Conservation (phyloP, 306 rosid genomes). For the Arachis stenosperma region DNA sequence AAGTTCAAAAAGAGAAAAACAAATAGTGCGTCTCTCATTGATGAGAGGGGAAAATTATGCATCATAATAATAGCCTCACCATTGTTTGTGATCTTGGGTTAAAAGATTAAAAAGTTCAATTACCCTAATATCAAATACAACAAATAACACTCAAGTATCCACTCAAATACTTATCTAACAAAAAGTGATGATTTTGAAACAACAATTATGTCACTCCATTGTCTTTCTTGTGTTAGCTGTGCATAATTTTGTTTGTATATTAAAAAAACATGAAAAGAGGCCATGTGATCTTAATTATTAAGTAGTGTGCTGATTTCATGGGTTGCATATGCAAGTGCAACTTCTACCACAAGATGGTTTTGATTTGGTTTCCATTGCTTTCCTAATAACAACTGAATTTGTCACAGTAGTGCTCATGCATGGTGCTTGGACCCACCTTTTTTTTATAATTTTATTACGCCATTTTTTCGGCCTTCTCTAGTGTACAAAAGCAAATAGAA, state of each 20-base stretch:
- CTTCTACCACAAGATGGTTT: slow-evolving; percentile 38
- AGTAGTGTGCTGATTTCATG: slow-evolving; percentile 38
- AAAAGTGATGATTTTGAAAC: slow-evolving; percentile 68
- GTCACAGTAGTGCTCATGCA: slow-evolving; percentile 19
- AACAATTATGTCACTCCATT: slow-evolving; percentile 59
- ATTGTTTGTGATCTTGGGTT: slow-evolving; percentile 23
- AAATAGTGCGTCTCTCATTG: background rate
- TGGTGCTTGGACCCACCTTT: slow-evolving; percentile 28
- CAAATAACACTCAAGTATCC: slow-evolving; percentile 61
- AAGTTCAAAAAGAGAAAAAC: slow-evolving; percentile 39
- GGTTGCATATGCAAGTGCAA: slow-evolving; percentile 33
- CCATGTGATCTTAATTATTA: slow-evolving; percentile 42
- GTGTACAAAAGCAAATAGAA: background rate
- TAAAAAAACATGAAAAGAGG: slow-evolving; percentile 34
- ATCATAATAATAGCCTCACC: background rate
- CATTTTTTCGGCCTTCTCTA: background rate
- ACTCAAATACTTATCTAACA: slow-evolving; percentile 59
- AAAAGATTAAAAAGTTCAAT: slow-evolving; percentile 29
- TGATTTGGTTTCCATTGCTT: slow-evolving; percentile 8
- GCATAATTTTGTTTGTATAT: slow-evolving; percentile 37
- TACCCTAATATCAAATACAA: slow-evolving; percentile 37
- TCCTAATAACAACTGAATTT: slow-evolving; percentile 35
- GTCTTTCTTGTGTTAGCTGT: slow-evolving; percentile 67
- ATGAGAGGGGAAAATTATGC: slow-evolving; percentile 28
- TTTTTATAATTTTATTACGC: slow-evolving; percentile 18